Evolutionary conservation across 768 basidiomycete species (phyloP).

Genomic region (Goffeauzyma gilvescens): DNA sequence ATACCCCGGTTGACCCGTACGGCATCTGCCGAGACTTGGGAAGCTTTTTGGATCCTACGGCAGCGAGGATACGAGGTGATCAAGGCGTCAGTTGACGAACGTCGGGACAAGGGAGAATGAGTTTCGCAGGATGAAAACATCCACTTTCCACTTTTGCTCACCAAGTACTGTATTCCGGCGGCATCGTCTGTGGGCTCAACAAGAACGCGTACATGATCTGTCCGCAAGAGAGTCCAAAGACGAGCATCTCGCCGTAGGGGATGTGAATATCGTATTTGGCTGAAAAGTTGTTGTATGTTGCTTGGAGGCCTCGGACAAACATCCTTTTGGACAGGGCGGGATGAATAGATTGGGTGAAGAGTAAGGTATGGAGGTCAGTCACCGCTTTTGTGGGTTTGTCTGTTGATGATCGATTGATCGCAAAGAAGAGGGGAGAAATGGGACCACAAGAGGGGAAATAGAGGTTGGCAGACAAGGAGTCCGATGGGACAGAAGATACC

Average conservation of each 20-base stretch:
- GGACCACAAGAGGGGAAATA: not conserved
- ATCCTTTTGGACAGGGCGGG: slow-evolving; percentile 18
- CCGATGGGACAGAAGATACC: not conserved
- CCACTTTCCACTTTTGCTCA: no score
- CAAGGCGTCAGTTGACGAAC: not conserved
- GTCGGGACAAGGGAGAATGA: not conserved
- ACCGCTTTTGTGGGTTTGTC: no score
- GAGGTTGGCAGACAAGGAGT: not conserved
- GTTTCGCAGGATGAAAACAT: not conserved
- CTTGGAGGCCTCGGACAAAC: slow-evolving; percentile 56
- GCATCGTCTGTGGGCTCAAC: slow-evolving; percentile 62
- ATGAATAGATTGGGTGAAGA: no score
- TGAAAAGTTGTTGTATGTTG: slow-evolving; percentile 63
- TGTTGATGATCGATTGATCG: no score
- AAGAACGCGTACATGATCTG: slow-evolving; percentile 72
- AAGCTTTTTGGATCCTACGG: slow-evolving; percentile 55
- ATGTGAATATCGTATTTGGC: slow-evolving; percentile 47
- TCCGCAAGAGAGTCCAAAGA: slow-evolving; percentile 63
- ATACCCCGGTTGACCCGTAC: slow-evolving; percentile 46
- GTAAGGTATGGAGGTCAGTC: no score
- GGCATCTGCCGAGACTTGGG: slow-evolving; percentile 43
- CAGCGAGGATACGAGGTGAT: no score
- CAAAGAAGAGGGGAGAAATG: no score
- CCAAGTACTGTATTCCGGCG: slow-evolving; percentile 59
- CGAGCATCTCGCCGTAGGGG: slow-evolving; percentile 63